phyloP scores from a whole-genome alignment of 2,329 filamentous ascomycete genomes.

The Penicillium occitanis region DNA sequence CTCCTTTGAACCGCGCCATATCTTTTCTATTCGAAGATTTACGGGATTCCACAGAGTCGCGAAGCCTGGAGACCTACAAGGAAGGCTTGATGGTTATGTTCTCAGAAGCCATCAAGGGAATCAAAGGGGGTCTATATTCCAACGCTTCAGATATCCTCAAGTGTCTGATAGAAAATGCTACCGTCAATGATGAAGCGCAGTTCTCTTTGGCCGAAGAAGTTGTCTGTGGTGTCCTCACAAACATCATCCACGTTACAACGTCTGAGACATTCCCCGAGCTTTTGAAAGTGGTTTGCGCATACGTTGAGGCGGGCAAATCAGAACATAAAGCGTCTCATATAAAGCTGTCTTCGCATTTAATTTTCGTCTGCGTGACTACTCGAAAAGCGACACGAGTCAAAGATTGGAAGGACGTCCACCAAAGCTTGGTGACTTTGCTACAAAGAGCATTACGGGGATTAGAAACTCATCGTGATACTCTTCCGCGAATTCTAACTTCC shows the following conservation, averaged over 20 bases:
- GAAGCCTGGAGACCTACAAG: conserved; percentile 62
- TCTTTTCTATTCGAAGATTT: conserved; percentile 71
- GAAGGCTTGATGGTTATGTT: conserved; percentile 91
- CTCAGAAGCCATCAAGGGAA: conserved; percentile 71
- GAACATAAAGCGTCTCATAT: conserved; percentile 44
- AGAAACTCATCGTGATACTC: conserved; percentile 29
- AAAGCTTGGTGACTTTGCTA: conserved; percentile 56
- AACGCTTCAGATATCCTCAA: conserved; percentile 55
- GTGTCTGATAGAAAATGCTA: conserved; percentile 48
- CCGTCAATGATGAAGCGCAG: conserved; percentile 31
- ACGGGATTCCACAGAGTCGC: conserved; percentile 34
- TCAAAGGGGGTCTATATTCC: conserved; percentile 60
- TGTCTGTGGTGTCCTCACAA: conserved; percentile 73
- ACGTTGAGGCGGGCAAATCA: conserved; percentile 36
- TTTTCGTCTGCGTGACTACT: conserved; percentile 70
- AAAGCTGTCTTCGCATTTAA: conserved; percentile 39
- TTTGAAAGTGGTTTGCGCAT: conserved; percentile 60
- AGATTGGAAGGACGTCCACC: conserved; percentile 68
- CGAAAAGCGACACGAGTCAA: conserved; percentile 73
- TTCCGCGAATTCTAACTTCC: conserved; percentile 45
- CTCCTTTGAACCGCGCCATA: conserved; percentile 69
- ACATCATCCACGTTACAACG: conserved; percentile 78
- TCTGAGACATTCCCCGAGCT: conserved; percentile 70
- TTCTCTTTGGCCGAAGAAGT: conserved; percentile 56
- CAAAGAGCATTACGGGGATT: conserved; percentile 34